Percentiles rank a stretch among this genome's conserved stretches.
Evolutionary conservation across 2,329 filamentous ascomycete species (phyloP).

Genomic region (Fusarium haematococcum): DNA sequence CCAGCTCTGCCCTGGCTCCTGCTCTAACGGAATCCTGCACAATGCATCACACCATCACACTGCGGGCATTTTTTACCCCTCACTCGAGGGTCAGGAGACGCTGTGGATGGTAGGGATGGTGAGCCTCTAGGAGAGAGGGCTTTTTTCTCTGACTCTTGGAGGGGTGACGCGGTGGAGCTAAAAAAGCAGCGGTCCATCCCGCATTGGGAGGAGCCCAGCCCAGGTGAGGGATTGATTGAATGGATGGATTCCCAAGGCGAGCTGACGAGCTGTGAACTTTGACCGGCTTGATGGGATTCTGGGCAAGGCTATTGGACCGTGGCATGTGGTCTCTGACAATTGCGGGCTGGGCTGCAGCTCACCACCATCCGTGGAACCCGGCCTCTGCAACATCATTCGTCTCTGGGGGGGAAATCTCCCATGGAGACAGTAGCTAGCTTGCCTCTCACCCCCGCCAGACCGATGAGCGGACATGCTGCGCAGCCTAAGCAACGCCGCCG

Average conservation of each 20-base stretch:
- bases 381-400: conserved; percentile 34
- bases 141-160: conserved; percentile 10
- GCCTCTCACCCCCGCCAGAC: background rate
- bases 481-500: conserved; percentile 1
- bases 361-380: conserved; percentile 32
- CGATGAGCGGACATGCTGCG: background rate
- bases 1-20: conserved; percentile 28
- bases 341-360: conserved; percentile 41
- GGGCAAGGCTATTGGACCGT: conserved; percentile 39
- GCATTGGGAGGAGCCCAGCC: conserved; percentile 31
- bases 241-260: conserved; percentile 14
- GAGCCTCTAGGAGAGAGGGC: conserved; percentile 18
- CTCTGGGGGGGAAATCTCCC: conserved; percentile 32
- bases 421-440: conserved; percentile 30
- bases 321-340: conserved; percentile 36
- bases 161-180: conserved; percentile 43
- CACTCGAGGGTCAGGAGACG: conserved; percentile 42
- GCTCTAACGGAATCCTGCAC: conserved; percentile 46
- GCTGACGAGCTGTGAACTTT: conserved; percentile 40
- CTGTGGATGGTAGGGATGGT: conserved; percentile 24
- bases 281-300: conserved; percentile 22
- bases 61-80: conserved; percentile 40
- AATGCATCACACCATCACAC: conserved; percentile 42
- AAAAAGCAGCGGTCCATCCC: conserved; percentile 35
- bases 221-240: conserved; percentile 16